Evolutionary conservation across 495 filamentous ascomycete genomes (phyloP).

Genomic region (Zalerion maritima): DNA sequence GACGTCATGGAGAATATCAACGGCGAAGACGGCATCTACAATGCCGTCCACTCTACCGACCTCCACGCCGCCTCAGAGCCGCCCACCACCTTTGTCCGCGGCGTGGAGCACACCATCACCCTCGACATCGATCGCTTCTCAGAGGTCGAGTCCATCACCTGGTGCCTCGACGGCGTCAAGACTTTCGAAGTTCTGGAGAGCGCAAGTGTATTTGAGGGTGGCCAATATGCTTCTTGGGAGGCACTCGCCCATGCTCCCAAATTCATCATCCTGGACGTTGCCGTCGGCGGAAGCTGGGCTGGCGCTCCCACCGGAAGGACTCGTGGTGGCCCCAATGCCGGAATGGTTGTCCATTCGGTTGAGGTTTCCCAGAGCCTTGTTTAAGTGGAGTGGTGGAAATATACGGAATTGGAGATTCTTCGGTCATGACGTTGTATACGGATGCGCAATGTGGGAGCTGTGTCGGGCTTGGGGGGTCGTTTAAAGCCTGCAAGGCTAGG

Average conservation of each 20-base stretch:
- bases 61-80: slow-evolving; percentile 5
- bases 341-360: too few relatives aligned
- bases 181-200: slow-evolving; percentile 5
- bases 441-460: too few relatives aligned
- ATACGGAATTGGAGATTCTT: too few relatives aligned
- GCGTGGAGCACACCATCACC: slow-evolving; percentile 5
- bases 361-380: too few relatives aligned
- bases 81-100: slow-evolving; percentile 1
- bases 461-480: too few relatives aligned
- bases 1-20: slow-evolving; percentile 7
- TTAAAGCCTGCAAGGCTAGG: too few relatives aligned
- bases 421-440: too few relatives aligned
- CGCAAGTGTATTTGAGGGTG: slow-evolving; percentile 1
- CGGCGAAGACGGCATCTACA: slow-evolving; percentile 2
- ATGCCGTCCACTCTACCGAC: slow-evolving; percentile 9
- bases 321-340: too few relatives aligned
- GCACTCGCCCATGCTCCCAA: slow-evolving; percentile 6
- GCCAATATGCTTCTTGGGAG: slow-evolving; percentile 6
- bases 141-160: slow-evolving; percentile 6
- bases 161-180: slow-evolving; percentile 8
- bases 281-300: slow-evolving; percentile 7
- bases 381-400: too few relatives aligned
- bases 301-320: too few relatives aligned
- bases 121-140: slow-evolving; percentile 7
- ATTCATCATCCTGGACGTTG: slow-evolving; percentile 11